A percentile compares a stretch with the other conserved stretches of the same genome.
Conservation (phyloP, 192 early-diverging fungal genomes). For the Entrophospora sp. region DNA sequence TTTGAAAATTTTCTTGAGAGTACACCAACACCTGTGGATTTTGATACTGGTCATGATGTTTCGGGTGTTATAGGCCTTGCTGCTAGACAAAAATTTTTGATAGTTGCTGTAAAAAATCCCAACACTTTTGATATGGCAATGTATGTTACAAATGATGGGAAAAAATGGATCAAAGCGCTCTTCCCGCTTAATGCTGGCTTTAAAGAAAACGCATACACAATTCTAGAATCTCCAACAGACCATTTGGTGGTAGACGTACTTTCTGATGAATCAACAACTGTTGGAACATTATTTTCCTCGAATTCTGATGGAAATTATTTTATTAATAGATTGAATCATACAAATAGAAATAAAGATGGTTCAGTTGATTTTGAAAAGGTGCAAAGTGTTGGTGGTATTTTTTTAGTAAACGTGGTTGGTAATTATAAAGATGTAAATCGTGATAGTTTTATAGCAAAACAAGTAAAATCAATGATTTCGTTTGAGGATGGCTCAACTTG, state of each 20-base stretch:
- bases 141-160: conserved; percentile 26
- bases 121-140: conserved; percentile 21
- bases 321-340: conserved; percentile 65
- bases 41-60: conserved; percentile 47
- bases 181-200: conserved; percentile 42
- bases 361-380: conserved; percentile 87
- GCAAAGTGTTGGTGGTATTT: conserved; percentile 70
- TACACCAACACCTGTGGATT: conserved; percentile 39
- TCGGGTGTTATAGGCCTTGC: conserved; percentile 67
- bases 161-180: conserved; percentile 30
- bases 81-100: conserved; percentile 57
- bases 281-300: conserved; percentile 72
- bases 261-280: conserved; percentile 31
- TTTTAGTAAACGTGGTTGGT: conserved; percentile 75
- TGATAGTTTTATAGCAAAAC: conserved; percentile 34
- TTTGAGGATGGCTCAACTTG: conserved; percentile 83
- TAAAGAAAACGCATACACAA: conserved; percentile 68
- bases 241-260: conserved; percentile 72
- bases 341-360: conserved; percentile 67
- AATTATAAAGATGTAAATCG: conserved; percentile 61
- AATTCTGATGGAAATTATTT: conserved; percentile 88
- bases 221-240: conserved; percentile 71
- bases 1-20: conserved; percentile 70
- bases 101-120: conserved; percentile 56
- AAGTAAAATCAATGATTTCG: conserved; percentile 65